Percentiles rank a stretch among this genome's conserved stretches.
These are phyloP conservation scores for Aquilaria sinensis DNA, from an alignment of 345 rosid genomes.

Conservation along the genomic window DNA sequence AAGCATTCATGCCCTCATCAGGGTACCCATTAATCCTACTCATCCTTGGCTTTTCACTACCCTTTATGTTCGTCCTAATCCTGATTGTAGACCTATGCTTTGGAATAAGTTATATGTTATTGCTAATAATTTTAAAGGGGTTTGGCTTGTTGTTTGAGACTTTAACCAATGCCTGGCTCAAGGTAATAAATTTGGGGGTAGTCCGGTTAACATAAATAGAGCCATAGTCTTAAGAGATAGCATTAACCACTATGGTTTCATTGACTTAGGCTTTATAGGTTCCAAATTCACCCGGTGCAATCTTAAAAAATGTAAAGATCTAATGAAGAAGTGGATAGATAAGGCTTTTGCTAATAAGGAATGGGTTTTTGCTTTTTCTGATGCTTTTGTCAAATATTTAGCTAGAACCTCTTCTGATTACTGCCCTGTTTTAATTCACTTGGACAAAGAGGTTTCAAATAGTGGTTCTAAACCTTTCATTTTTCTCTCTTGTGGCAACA, in stretches of 20 bases:
- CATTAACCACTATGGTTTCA: not conserved
- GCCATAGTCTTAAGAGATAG: not conserved
- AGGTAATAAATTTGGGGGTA: not conserved
- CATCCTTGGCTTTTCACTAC: not conserved
- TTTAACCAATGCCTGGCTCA: too few relatives aligned
- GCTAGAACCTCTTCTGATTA: not conserved
- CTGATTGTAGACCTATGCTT: not conserved
- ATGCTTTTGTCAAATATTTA: too few relatives aligned
- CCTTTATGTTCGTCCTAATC: not conserved
- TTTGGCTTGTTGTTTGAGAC: not conserved
- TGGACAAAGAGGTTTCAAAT: too few relatives aligned
- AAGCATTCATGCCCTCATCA: not conserved
- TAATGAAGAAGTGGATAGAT: not conserved
- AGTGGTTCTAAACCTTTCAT: too few relatives aligned
- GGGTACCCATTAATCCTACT: not conserved
- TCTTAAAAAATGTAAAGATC: not conserved
- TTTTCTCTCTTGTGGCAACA: too few relatives aligned
- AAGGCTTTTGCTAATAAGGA: not conserved
- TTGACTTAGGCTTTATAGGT: not conserved
- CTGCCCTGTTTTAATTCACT: not conserved
- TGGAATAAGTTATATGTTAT: not conserved
- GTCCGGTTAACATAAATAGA: too few relatives aligned
- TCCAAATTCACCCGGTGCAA: not conserved
- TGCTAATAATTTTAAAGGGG: not conserved
- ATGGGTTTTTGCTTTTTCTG: not conserved